These are phyloP conservation scores for Boletus pseudopeckii DNA, from an alignment of 768 basidiomycete genomes.

Conservation along the genomic window DNA sequence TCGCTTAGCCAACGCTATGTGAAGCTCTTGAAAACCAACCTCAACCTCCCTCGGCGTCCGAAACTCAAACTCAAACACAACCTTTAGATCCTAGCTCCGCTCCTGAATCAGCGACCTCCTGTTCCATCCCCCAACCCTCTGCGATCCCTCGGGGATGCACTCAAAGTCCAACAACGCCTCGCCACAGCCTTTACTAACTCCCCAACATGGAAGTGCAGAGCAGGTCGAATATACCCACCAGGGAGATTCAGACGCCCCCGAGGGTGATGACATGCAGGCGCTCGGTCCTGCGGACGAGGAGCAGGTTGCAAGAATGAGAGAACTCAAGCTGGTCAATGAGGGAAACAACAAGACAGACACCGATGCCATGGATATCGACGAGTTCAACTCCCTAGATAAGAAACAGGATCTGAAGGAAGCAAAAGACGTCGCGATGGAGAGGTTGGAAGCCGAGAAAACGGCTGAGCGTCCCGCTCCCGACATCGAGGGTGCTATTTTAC, in stretches of 20 bases:
- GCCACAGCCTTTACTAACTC: conserved; percentile 28
- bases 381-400: conserved; percentile 13
- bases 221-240: conserved; percentile 68
- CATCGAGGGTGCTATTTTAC: conserved; percentile 48
- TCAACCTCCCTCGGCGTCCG: conserved; percentile 2
- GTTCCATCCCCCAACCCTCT: conserved; percentile 47
- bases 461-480: conserved; percentile 27
- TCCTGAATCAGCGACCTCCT: conserved; percentile 36
- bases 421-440: conserved; percentile 23
- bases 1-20: neutral
- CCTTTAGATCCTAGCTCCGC: conserved; percentile 33
- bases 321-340: conserved; percentile 74
- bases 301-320: conserved; percentile 74
- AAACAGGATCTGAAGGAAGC: conserved; percentile 27
- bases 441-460: conserved; percentile 28
- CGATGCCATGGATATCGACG: conserved; percentile 51
- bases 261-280: conserved; percentile 77
- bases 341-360: conserved; percentile 36
- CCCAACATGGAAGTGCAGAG: conserved; percentile 38
- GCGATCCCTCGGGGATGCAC: conserved; percentile 79
- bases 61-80: conserved; percentile 7
- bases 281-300: conserved; percentile 85
- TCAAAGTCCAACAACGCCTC: conserved; percentile 76
- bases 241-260: conserved; percentile 63
- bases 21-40: conserved; percentile 10